phyloP scores from a whole-genome alignment of 306 rosid genomes.

The Fragaria iinumae region DNA sequence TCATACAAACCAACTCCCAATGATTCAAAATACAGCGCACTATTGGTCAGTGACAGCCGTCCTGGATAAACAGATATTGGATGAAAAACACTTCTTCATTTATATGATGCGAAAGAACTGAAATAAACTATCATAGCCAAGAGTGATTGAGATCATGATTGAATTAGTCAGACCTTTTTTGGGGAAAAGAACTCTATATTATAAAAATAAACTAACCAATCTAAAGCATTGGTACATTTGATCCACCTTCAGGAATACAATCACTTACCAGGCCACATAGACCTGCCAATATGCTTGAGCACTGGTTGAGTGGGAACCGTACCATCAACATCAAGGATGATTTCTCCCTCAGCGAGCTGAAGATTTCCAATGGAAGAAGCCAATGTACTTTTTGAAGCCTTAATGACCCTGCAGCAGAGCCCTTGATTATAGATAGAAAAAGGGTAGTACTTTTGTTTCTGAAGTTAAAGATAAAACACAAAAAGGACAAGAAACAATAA shows the following conservation, averaged over 20 bases:
- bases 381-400: conserved; percentile 55
- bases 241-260: conserved; percentile 10
- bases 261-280: conserved; percentile 89
- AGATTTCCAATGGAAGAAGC: conserved; percentile 56
- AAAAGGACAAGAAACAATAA: neutral
- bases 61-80: conserved; percentile 50
- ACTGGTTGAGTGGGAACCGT: conserved; percentile 88
- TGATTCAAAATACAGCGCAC: conserved; percentile 85
- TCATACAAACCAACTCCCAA: conserved; percentile 82
- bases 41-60: conserved; percentile 75
- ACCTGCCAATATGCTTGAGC: conserved; percentile 85
- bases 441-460: neutral
- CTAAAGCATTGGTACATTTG: neutral
- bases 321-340: conserved; percentile 84
- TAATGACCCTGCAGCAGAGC: conserved; percentile 55
- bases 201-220: neutral
- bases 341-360: conserved; percentile 72
- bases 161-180: neutral
- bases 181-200: neutral
- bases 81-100: neutral
- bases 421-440: conserved; percentile 16
- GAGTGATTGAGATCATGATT: neutral
- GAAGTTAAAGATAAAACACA: neutral
- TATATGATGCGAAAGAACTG: neutral
- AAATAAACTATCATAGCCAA: neutral